These are phyloP conservation scores for Leccinellum rugosiceps DNA, from an alignment of 768 basidiomycete genomes.

Conservation along the genomic window DNA sequence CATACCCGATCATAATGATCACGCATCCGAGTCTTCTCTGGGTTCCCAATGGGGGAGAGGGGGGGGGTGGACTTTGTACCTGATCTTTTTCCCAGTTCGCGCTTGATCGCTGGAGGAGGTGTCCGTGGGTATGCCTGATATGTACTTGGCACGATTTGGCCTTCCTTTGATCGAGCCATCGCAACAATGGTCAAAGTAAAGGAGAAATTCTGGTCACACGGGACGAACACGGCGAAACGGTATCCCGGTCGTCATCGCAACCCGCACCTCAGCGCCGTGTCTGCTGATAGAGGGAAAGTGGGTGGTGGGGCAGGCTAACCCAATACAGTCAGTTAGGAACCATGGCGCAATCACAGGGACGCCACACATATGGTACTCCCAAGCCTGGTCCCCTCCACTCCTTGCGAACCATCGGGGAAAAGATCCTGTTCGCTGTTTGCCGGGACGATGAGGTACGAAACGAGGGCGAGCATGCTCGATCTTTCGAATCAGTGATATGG, in stretches of 20 bases:
- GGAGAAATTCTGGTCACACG: conserved; percentile 29
- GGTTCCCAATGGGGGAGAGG: background rate
- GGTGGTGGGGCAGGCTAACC: background rate
- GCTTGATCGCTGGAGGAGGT: background rate
- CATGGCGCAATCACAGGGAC: background rate
- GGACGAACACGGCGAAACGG: conserved; percentile 26
- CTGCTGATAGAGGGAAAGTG: conserved; percentile 3
- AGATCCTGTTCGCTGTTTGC: background rate
- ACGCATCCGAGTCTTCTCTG: conserved; percentile 3
- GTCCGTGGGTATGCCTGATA: background rate
- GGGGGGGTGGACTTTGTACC: conserved; percentile 18
- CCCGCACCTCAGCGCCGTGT: conserved; percentile 7
- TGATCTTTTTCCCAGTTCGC: conserved; percentile 7
- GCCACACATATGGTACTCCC: background rate
- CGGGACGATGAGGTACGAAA: background rate
- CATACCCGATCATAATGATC: conserved; percentile 6
- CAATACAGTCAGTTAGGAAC: background rate
- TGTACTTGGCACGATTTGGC: conserved; percentile 1
- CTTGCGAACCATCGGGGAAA: background rate
- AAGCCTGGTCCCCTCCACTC: background rate
- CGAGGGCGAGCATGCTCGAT: background rate
- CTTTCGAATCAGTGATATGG: background rate
- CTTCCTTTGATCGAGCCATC: background rate
- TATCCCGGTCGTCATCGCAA: conserved; percentile 32
- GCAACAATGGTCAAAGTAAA: background rate